These are phyloP conservation scores for Penicillium lagena DNA, from an alignment of 495 filamentous ascomycete species.

Conservation along the genomic window DNA sequence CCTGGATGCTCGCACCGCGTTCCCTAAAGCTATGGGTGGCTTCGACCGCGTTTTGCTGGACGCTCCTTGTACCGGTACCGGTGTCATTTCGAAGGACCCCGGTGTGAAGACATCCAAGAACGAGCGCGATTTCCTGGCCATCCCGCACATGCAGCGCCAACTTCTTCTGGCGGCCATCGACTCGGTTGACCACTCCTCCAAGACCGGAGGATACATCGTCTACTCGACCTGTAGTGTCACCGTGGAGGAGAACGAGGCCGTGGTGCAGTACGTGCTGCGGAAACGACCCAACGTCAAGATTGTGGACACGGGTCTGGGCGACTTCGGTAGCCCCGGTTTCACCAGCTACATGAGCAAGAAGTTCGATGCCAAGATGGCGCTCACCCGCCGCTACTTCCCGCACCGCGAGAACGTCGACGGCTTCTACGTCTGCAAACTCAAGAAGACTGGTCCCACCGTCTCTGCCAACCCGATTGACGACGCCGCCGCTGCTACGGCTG, in stretches of 20 bases:
- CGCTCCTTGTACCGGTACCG: constrained; percentile 75
- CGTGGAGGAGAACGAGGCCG: constrained; percentile 88
- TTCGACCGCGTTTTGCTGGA: constrained; percentile 83
- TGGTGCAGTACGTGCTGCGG: constrained; percentile 85
- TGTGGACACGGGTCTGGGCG: constrained; percentile 78
- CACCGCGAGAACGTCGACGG: constrained; percentile 96
- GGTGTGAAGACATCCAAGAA: constrained; percentile 97
- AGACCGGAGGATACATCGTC: constrained; percentile 89
- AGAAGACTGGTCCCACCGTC: constrained; percentile 77
- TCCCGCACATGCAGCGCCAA: constrained; percentile 93
- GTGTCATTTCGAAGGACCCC: constrained; percentile 92
- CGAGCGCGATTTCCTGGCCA: constrained; percentile 81
- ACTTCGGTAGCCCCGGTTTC: constrained; percentile 92
- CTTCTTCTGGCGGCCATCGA: constrained; percentile 90
- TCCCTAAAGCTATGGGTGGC: constrained; percentile 88
- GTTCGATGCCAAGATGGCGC: constrained; percentile 77
- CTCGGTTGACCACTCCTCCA: constrained; percentile 76
- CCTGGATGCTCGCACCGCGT: constrained; percentile 79
- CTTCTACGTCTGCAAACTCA: constrained; percentile 97
- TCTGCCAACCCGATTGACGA: constrained; percentile 38
- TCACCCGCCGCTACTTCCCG: constrained; percentile 87
- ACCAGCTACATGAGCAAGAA: constrained; percentile 79
- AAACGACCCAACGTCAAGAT: constrained; percentile 90
- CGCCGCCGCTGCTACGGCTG: constrained; percentile 9
- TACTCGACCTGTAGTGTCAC: constrained; percentile 92